A percentile compares a stretch with the other conserved stretches of the same genome.
phyloP scores from a whole-genome alignment of 1,139 yeast genomes.

The Pichia sp. region DNA sequence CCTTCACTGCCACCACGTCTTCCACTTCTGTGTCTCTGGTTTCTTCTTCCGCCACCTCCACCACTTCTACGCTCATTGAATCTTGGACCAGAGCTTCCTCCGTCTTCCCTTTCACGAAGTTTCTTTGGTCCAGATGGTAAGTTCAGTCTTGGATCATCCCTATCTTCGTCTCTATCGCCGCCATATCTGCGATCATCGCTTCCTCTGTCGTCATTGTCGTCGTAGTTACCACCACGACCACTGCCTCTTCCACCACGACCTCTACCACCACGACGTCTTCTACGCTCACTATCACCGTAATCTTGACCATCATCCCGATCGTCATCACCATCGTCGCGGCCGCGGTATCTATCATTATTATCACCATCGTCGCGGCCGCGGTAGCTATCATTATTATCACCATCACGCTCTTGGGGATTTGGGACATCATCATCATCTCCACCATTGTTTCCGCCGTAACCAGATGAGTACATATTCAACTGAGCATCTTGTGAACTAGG shows the following conservation, averaged over 20 bases:
- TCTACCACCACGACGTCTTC: not conserved
- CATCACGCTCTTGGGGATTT: slow-evolving; percentile 26
- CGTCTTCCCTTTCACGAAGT: slow-evolving; percentile 17
- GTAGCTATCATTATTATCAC: not conserved
- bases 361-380: slow-evolving; percentile 1
- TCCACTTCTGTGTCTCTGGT: slow-evolving; percentile 23
- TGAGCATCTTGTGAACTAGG: slow-evolving; percentile 14
- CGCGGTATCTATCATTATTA: not conserved
- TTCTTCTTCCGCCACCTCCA: slow-evolving; percentile 21
- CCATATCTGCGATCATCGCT: slow-evolving; percentile 1
- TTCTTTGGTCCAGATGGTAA: slow-evolving; percentile 29
- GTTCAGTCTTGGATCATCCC: slow-evolving; percentile 11
- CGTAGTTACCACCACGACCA: not conserved
- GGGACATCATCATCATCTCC: slow-evolving; percentile 28
- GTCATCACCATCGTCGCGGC: slow-evolving; percentile 4
- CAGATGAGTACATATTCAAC: slow-evolving; percentile 15
- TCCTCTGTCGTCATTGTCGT: slow-evolving; percentile 1
- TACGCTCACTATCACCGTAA: not conserved
- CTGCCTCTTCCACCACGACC: not conserved
- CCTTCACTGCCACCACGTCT: slow-evolving; percentile 24
- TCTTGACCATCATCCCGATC: slow-evolving; percentile 14
- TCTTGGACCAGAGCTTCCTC: slow-evolving; percentile 18
- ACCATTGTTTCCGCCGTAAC: slow-evolving; percentile 15
- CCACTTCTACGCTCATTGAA: slow-evolving; percentile 24
- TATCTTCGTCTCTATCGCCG: slow-evolving; percentile 10